These are phyloP conservation scores for Colletotrichum australisinense DNA, from an alignment of 2,329 filamentous ascomycete genomes.

Conservation along the genomic window DNA sequence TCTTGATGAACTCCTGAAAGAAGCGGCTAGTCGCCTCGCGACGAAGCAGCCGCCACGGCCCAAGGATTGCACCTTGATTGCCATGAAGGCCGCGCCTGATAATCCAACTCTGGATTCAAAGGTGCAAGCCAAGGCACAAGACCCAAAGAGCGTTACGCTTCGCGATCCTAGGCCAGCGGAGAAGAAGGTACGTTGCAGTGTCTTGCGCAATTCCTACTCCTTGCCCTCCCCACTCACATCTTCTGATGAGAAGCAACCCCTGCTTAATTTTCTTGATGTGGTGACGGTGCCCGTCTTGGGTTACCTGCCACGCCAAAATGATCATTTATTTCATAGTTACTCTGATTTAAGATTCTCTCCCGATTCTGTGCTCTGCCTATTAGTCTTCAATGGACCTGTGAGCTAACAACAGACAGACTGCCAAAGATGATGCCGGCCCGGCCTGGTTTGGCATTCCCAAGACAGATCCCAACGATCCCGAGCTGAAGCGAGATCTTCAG, in stretches of 20 bases:
- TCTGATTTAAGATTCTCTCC: conserved; percentile 63
- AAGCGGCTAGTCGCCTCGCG: conserved; percentile 34
- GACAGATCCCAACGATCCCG: conserved; percentile 83
- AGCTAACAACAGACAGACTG: conserved; percentile 3
- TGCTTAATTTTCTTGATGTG: conserved; percentile 39
- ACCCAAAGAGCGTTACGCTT: conserved; percentile 21
- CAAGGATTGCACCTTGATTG: conserved; percentile 27
- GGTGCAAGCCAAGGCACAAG: conserved; percentile 12
- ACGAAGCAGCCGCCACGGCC: conserved; percentile 17
- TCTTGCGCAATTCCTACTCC: too few species aligned
- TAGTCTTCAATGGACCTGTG: background rate
- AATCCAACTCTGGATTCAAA: conserved; percentile 2
- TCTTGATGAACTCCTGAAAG: conserved; percentile 33
- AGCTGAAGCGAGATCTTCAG: conserved; percentile 90
- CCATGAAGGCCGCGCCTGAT: conserved; percentile 7
- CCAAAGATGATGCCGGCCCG: conserved; percentile 73
- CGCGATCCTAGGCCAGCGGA: conserved; percentile 28
- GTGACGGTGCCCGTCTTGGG: conserved; percentile 54
- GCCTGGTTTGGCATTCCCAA: conserved; percentile 91
- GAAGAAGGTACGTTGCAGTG: conserved; percentile 22
- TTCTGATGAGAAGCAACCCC: conserved; percentile 55
- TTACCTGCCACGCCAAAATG: conserved; percentile 65
- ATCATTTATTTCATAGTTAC: conserved; percentile 77
- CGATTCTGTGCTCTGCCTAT: background rate
- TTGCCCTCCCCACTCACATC: conserved; percentile 2